Evolutionary conservation across 2,329 filamentous ascomycete species (phyloP), one percentile per base, ranked within the genome.

Genomic region (Coniella lustricola): DNA sequence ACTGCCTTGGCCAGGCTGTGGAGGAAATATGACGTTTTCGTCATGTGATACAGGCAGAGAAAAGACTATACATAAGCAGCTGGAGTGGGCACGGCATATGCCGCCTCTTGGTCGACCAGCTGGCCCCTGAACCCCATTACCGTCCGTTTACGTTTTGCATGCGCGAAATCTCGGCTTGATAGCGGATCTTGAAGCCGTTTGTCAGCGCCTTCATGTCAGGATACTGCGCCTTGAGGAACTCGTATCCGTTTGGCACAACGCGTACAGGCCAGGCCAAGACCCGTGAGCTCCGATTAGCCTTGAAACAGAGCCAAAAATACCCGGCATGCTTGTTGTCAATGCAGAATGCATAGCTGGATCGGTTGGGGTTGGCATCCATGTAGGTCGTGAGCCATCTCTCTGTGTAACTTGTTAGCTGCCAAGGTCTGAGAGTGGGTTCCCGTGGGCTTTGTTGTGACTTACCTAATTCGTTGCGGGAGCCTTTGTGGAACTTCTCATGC

Each of bases 351-450:
- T 98, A 98, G 57, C 89, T 87, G 53, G 87, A 94, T 54, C 90
- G 87, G 63, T 85, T 90, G 10, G 93, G 91, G 66, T 98, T 97
- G 65, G 93, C 93, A 64, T 93, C 86, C 60, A 91, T 93, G 70
- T 97, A 98, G 10, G 90, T 95, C 29, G 85, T 87, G 57, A 98
- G 77, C 91, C 93, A 98, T 77, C 86, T 84, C 68, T 96, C 91
- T 95, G 65, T 53, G 7, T 32, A 48, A 18, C 45, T 39, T 21
- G 46, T 65, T 55, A 64, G 59, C 37, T 42, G 21, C n/a, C n/a
- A n/a, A n/a, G n/a, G n/a, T n/a, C n/a, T n/a, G n/a, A n/a, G n/a
- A n/a, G n/a, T n/a, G n/a, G n/a, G n/a, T n/a, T n/a, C n/a, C n/a
- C n/a, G n/a, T n/a, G n/a, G n/a, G n/a, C n/a, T n/a, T n/a, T n/a